A percentile compares a stretch with the other conserved stretches of the same genome.
Conservation (phyloP, 768 basidiomycete species). For the Tylopilus subfusipes region DNA sequence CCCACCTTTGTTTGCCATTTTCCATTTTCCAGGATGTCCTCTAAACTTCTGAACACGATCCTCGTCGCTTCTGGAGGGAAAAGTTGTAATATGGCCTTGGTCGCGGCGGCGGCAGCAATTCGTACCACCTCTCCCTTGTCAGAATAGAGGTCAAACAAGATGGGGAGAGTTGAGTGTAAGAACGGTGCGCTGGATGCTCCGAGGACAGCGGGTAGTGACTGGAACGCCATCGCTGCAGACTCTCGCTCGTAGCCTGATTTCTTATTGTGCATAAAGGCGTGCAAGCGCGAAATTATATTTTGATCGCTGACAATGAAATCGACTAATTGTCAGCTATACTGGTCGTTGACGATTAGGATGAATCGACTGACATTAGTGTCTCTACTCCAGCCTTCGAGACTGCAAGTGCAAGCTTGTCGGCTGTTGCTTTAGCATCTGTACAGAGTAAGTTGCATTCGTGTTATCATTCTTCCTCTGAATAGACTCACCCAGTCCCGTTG, state of each 20-base stretch:
- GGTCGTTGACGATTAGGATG: conserved; percentile 1
- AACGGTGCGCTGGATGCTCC: conserved; percentile 71
- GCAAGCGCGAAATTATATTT: conserved; percentile 60
- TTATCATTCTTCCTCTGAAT: neutral
- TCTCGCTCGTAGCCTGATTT: conserved; percentile 89
- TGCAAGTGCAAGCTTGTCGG: conserved; percentile 74
- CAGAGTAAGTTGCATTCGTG: conserved; percentile 3
- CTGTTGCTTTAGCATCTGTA: conserved; percentile 81
- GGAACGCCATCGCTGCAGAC: conserved; percentile 78
- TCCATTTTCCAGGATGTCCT: conserved; percentile 72
- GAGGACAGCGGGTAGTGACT: conserved; percentile 65
- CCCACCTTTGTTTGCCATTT: conserved; percentile 98
- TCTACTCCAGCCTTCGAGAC: conserved; percentile 61
- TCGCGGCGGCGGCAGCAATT: conserved; percentile 70
- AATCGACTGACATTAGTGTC: conserved; percentile 50
- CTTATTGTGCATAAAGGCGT: conserved; percentile 72
- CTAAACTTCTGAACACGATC: conserved; percentile 63
- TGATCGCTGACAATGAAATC: conserved; percentile 44
- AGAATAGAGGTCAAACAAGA: conserved; percentile 80
- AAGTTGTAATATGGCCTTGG: conserved; percentile 80
- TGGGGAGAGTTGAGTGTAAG: conserved; percentile 71
- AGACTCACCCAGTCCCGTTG: conserved; percentile 56
- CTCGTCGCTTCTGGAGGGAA: conserved; percentile 80
- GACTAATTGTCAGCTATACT: conserved; percentile 15
- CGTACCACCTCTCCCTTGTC: conserved; percentile 95